These are phyloP conservation scores for Brassica nigra DNA, from an alignment of 345 rosid species.

Conservation along the genomic window DNA sequence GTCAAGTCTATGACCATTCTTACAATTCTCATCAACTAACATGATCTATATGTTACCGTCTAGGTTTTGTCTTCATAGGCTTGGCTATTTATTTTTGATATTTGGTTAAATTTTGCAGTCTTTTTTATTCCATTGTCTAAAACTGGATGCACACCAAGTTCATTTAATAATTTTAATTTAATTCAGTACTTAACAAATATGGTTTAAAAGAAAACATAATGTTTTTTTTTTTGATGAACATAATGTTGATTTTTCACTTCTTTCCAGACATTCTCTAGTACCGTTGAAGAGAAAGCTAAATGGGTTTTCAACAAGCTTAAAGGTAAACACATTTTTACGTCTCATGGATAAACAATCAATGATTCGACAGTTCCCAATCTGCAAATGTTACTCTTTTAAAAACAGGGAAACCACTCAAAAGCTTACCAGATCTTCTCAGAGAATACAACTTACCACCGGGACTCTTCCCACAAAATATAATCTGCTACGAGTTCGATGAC, in stretches of 20 bases:
- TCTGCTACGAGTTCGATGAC: constrained; percentile 88
- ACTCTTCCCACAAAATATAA: constrained; percentile 81
- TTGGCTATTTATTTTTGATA: not conserved
- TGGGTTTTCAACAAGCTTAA: constrained; percentile 97
- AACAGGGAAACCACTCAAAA: constrained; percentile 73
- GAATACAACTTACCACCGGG: constrained; percentile 92
- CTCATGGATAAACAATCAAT: not conserved
- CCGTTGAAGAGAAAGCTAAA: constrained; percentile 97
- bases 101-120: too few relatives aligned
- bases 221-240: not conserved
- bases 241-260: not conserved
- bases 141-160: too few relatives aligned
- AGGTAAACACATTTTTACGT: constrained; percentile 46
- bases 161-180: too few relatives aligned
- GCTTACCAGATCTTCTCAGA: constrained; percentile 81
- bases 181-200: too few relatives aligned
- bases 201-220: not conserved
- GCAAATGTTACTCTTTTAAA: not conserved
- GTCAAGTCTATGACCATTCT: not conserved
- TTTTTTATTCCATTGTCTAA: too few relatives aligned
- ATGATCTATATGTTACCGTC: not conserved
- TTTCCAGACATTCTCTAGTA: constrained; percentile 76
- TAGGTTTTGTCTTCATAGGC: not conserved
- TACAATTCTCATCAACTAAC: not conserved
- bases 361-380: not conserved